Evolutionary conservation across 1,284 basidiomycete genomes (phyloP), one percentile per base, ranked within the genome.

Genomic region (Boletus semigastroideus): DNA sequence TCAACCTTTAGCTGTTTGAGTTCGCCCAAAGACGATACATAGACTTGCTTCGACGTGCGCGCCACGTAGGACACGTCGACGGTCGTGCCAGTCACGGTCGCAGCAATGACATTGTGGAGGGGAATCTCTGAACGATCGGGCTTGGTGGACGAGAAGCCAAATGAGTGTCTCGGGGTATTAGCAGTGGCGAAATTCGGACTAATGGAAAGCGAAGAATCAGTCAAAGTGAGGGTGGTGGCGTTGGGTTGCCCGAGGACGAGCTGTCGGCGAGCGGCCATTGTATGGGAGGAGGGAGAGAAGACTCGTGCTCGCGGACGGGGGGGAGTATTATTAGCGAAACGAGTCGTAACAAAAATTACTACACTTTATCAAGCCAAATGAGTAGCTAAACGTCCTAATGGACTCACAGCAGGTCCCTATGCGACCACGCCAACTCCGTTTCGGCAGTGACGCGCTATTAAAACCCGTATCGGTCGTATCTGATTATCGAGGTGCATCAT

Each of bases 61-160:
- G 65, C 67, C 39, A 87, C 59, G 52, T 79, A 78, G 22, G 78
- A 73, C 3, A 85, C 66, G 37, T 77, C 67, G 19, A 86, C 57
- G 3, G 55, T 51, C 16, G 66, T 65, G 33, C 64, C 61, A 17
- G 74, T 66, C 36, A 77, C 62, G 36, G 67, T 72, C 2, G 79
- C 79, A 57, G 74, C 75, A 17, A 89, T 62, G 44, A 89, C 74
- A 56, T 83, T 73, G 36, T 72, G 71, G 46, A 79, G 65, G 19
- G 76, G 68, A 7, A 77, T 63, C 14, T 72, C 63, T 5, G 69
- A 62, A 37, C 42, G 53, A 27, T 39, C 16, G 22, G 47, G 14
- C 20, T 25, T 53, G n/a, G 30, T n/a, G 9, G 48, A 22, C 0
- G 52, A 43, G 20, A 57, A 59, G 40, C 54, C 5, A 36, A 65